Evolutionary conservation across 352 stramenopile species (phyloP).

Genomic region (Thraustochytrium sp.): DNA sequence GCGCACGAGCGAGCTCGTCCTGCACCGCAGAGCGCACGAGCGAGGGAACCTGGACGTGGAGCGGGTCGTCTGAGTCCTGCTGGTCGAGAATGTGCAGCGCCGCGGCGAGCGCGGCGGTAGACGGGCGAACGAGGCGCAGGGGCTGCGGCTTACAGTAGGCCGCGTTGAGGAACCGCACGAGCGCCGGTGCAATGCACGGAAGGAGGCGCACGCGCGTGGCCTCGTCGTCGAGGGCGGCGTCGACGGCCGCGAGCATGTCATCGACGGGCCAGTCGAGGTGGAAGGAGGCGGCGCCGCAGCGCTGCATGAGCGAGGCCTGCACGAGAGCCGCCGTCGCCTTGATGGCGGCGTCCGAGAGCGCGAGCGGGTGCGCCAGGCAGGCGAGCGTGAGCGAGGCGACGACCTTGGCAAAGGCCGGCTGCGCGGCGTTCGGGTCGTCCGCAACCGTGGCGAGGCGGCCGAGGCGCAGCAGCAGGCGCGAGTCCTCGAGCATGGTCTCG

Average conservation of each 20-base stretch:
- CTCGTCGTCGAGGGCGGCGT: neutral
- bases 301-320: neutral
- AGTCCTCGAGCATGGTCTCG: neutral
- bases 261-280: neutral
- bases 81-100: neutral
- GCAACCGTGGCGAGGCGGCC: neutral
- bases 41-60: neutral
- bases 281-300: neutral
- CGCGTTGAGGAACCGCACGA: neutral
- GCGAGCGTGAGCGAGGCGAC: neutral
- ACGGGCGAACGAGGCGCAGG: neutral
- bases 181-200: neutral
- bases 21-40: neutral
- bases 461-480: neutral
- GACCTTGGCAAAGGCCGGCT: neutral
- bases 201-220: neutral
- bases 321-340: neutral
- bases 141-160: neutral
- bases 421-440: neutral
- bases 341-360: neutral
- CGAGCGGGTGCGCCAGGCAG: neutral
- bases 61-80: neutral
- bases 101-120: neutral
- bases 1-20: neutral
- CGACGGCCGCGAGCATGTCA: neutral